Conservation (phyloP, 495 filamentous ascomycete species). For the Xylaria palmicola region DNA sequence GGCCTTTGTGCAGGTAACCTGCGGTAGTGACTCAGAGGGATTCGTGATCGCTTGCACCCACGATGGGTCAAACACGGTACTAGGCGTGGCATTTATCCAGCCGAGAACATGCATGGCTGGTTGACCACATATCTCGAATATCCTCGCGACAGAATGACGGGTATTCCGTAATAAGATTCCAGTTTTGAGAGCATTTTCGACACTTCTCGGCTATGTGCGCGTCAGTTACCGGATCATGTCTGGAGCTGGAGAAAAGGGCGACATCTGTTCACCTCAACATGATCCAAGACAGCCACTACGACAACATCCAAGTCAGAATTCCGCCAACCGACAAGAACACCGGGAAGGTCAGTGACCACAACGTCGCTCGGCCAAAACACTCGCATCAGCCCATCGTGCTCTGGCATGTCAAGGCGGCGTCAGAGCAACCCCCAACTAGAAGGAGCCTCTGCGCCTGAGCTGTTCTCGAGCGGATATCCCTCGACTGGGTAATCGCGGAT, state of each 20-base stretch:
- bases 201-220: slow-evolving; percentile 55
- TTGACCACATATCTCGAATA: slow-evolving; percentile 81
- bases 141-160: slow-evolving; percentile 74
- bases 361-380: slow-evolving; percentile 97
- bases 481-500: slow-evolving; percentile 75
- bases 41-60: slow-evolving; percentile 69
- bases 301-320: slow-evolving; percentile 91
- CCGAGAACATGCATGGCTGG: slow-evolving; percentile 84
- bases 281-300: slow-evolving; percentile 83
- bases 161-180: slow-evolving; percentile 82
- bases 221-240: slow-evolving; percentile 7
- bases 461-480: slow-evolving; percentile 96
- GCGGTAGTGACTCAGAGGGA: slow-evolving; percentile 58
- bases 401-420: slow-evolving; percentile 64
- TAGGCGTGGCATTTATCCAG: slow-evolving; percentile 60
- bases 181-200: slow-evolving; percentile 82
- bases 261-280: slow-evolving; percentile 73
- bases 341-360: slow-evolving; percentile 65
- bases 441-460: slow-evolving; percentile 88
- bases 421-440: slow-evolving; percentile 57
- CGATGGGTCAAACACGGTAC: slow-evolving; percentile 59
- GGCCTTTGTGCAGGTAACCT: slow-evolving; percentile 65
- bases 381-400: slow-evolving; percentile 94
- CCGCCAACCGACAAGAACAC: slow-evolving; percentile 91
- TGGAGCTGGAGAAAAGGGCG: slow-evolving; percentile 6